These are phyloP conservation scores for Penicillium olsonii DNA, from an alignment of 2,329 filamentous ascomycete genomes.

Conservation along the genomic window DNA sequence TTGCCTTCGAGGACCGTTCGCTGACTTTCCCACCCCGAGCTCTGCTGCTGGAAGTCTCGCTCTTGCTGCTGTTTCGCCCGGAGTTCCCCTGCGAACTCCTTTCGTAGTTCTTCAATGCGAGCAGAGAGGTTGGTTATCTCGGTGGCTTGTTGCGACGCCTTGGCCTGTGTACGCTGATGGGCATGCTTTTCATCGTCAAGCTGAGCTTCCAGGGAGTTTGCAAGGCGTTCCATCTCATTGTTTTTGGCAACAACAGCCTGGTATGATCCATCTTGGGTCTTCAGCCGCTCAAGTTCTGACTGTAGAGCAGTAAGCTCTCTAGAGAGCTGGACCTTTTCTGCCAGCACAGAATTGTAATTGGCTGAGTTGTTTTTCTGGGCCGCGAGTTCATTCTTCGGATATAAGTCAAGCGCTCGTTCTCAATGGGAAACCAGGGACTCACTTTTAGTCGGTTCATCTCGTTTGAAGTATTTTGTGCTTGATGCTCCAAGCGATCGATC, in stretches of 20 bases:
- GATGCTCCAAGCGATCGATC: conserved; percentile 29
- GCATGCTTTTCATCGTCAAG: conserved; percentile 79
- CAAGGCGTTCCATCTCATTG: conserved; percentile 73
- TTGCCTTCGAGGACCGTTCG: conserved; percentile 69
- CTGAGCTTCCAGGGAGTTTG: conserved; percentile 76
- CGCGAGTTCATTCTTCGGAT: conserved; percentile 68
- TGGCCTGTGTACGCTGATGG: conserved; percentile 57
- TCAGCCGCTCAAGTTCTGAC: conserved; percentile 64
- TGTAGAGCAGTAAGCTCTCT: conserved; percentile 61
- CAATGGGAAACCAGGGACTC: conserved; percentile 15
- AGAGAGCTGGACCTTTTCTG: conserved; percentile 63
- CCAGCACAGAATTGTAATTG: conserved; percentile 69
- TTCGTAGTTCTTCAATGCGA: conserved; percentile 50
- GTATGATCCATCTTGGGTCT: conserved; percentile 60
- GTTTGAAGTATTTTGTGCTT: conserved; percentile 50
- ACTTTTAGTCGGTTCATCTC: conserved; percentile 61
- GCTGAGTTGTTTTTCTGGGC: conserved; percentile 67
- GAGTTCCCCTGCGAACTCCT: conserved; percentile 54
- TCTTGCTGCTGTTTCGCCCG: conserved; percentile 51
- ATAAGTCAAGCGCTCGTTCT: not conserved
- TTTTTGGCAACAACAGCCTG: conserved; percentile 76
- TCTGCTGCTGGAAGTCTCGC: conserved; percentile 56
- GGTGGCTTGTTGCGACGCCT: conserved; percentile 38
- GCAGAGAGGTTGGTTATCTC: conserved; percentile 43
- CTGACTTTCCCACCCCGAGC: conserved; percentile 63